Base-by-base conservation (phyloP, 768 basidiomycete genomes). In the Trametes meyenii region DNA sequence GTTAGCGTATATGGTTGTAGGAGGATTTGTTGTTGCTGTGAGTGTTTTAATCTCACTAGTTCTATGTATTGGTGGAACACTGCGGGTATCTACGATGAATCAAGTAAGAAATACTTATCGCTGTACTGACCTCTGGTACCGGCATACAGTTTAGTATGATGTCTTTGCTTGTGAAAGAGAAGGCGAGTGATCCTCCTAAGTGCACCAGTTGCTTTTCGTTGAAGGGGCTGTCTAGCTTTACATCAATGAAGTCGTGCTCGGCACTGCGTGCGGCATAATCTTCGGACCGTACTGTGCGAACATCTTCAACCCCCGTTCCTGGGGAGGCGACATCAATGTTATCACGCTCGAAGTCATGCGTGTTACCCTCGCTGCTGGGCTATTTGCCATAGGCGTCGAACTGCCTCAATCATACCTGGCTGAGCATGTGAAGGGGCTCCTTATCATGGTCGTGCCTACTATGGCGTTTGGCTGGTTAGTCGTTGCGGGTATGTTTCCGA, bases 361-460 rank as follows among this genome's bases (percentile, higher is more conserved):
- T 10, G 75, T 97, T 36, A 90, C 97, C 51, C 89, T 99, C 46
- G 96, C 89, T 3, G 88, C 91, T 1, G 92, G 94, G 26, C 84
- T 98, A 1, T 99, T 99, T 68, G 92, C 96, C 7, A 93, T 98
- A 35, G 96, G 96, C 2, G 93, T 96, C 24, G 96, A 99, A 72
- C 79, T 98, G 36, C 96, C 96, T 0, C 79, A 84, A 58, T 83
- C 86, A 0, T 98, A 98, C 77, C 85, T 98, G 81, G 79, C 79
- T 24, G 81, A 87, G 29, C 93, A 96, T 68, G 90, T 84, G 43
- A 88, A 82, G 67, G 85, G 91, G 40, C 75, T 92, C 0, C 61
- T 86, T 2, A 71, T 83, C 42, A 83, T 92, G 83, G 86, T 92
- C 17, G 81, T 92, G 0, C 90, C 91, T 2, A 92, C 90, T 1